Evolutionary conservation across 352 stramenopile genomes (phyloP).

Genomic region (Globisporangium takayamanum): DNA sequence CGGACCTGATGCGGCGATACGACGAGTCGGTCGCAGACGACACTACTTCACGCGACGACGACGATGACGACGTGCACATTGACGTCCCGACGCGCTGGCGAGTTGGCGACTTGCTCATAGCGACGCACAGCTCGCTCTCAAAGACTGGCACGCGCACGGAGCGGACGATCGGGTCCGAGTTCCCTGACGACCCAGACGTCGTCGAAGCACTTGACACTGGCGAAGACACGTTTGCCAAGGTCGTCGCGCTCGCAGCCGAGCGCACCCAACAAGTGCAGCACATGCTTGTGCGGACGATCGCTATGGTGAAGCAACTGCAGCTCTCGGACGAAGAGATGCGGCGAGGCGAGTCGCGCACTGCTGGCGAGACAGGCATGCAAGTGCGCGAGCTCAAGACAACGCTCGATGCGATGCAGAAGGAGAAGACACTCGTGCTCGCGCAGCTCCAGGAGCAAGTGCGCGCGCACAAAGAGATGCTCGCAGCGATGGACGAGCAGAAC

Average conservation of each 20-base stretch:
- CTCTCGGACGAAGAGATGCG: conserved; percentile 17
- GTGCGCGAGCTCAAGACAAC: conserved; percentile 41
- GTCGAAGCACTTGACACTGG: conserved; percentile 29
- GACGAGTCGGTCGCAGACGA: conserved; percentile 33
- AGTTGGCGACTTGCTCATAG: conserved; percentile 55
- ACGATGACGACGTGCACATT: conserved; percentile 13
- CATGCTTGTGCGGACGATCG: conserved; percentile 26
- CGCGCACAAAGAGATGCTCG: conserved; percentile 35
- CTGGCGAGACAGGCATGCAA: conserved; percentile 10
- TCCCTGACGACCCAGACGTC: conserved; percentile 45
- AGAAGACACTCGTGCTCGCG: conserved; percentile 47
- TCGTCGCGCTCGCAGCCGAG: conserved; percentile 25
- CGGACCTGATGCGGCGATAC: conserved; percentile 59
- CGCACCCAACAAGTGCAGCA: conserved; percentile 32
- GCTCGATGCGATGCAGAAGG: conserved; percentile 49
- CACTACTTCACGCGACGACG: conserved; percentile 1
- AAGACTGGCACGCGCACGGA: conserved; percentile 51
- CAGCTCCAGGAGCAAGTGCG: conserved; percentile 56
- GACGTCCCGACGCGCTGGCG: conserved; percentile 35
- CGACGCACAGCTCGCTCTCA: conserved; percentile 53
- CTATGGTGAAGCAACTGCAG: conserved; percentile 49
- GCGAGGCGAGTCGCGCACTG: conserved; percentile 8
- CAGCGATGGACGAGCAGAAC: conserved; percentile 41
- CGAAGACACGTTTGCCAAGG: conserved; percentile 25
- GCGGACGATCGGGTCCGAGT: conserved; percentile 45